These are phyloP conservation scores for Phialocephala sp. DNA, from an alignment of 2,329 filamentous ascomycete genomes.

Conservation along the genomic window DNA sequence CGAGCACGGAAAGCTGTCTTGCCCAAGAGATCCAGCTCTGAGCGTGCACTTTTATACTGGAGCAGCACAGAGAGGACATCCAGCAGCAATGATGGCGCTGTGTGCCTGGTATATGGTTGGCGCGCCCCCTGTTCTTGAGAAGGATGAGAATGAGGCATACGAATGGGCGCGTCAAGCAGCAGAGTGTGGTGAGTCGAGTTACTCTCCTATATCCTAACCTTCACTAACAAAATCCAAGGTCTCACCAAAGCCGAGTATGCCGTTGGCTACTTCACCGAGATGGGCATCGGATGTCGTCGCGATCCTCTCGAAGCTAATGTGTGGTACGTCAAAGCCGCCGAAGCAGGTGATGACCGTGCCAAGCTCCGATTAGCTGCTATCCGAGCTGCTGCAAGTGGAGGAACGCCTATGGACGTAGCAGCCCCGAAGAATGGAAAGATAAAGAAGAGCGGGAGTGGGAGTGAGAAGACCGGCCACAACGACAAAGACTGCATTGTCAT, in stretches of 20 bases:
- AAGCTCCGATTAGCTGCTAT: slow-evolving; percentile 88
- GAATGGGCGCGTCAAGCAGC: slow-evolving; percentile 93
- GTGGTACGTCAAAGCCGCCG: slow-evolving; percentile 96
- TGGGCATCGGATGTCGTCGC: slow-evolving; percentile 93
- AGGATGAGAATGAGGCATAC: slow-evolving; percentile 94
- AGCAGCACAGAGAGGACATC: slow-evolving; percentile 83
- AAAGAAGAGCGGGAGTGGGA: slow-evolving; percentile 36
- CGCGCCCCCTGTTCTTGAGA: slow-evolving; percentile 87
- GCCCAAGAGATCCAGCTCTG: slow-evolving; percentile 87
- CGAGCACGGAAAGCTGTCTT: slow-evolving; percentile 86
- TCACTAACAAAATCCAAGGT: slow-evolving; percentile 34
- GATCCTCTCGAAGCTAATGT: slow-evolving; percentile 97
- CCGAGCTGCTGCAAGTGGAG: slow-evolving; percentile 72
- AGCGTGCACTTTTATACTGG: slow-evolving; percentile 98
- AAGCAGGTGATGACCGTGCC: slow-evolving; percentile 87
- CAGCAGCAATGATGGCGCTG: slow-evolving; percentile 94
- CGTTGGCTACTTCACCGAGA: slow-evolving; percentile 96
- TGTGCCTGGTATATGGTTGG: slow-evolving; percentile 99
- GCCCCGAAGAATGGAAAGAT: slow-evolving; percentile 38
- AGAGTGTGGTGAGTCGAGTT: slow-evolving; percentile 71
- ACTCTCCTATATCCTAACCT: slow-evolving; percentile 9
- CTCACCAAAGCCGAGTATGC: slow-evolving; percentile 81
- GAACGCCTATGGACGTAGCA: slow-evolving; percentile 42
- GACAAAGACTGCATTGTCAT: slow-evolving; percentile 40
- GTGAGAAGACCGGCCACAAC: slow-evolving; percentile 33